Percentiles rank a stretch among this genome's conserved stretches.
phyloP scores from a whole-genome alignment of 257 asterid genomes.

The Nicotiana tomentosiformis region DNA sequence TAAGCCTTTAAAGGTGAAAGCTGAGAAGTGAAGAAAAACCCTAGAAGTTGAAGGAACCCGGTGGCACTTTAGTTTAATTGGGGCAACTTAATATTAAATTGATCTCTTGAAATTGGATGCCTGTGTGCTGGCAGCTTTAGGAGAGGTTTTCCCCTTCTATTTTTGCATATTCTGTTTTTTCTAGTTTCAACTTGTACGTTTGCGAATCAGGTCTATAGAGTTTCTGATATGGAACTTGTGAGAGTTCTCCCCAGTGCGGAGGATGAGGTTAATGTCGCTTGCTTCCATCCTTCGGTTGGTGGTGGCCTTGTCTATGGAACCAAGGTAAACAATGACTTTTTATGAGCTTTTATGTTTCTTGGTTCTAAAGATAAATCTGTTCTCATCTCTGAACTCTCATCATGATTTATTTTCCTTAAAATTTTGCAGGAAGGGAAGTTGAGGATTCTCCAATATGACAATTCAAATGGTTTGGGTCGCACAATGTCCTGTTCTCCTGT shows the following conservation, averaged over 20 bases:
- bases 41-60: not conserved
- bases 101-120: not conserved
- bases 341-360: not conserved
- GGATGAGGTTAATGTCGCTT: conserved; percentile 98
- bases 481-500: conserved; percentile 39
- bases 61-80: not conserved
- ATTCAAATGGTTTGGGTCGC: conserved; percentile 41
- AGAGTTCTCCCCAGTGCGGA: conserved; percentile 94
- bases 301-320: conserved; percentile 98
- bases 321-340: conserved; percentile 39
- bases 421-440: conserved; percentile 90
- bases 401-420: not conserved
- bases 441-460: conserved; percentile 71
- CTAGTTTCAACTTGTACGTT: not conserved
- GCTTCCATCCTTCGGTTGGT: conserved; percentile 92
- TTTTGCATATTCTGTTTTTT: not conserved
- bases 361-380: not conserved
- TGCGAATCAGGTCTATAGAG: conserved; percentile 66
- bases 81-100: not conserved
- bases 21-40: not conserved
- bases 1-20: not conserved
- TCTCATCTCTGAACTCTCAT: not conserved
- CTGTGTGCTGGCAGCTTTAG: not conserved
- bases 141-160: not conserved
- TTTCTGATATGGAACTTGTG: conserved; percentile 92